Percentiles rank a stretch among this genome's conserved stretches.
Conservation (phyloP, 1,284 basidiomycete genomes). For the Cryptococcus sp. region DNA sequence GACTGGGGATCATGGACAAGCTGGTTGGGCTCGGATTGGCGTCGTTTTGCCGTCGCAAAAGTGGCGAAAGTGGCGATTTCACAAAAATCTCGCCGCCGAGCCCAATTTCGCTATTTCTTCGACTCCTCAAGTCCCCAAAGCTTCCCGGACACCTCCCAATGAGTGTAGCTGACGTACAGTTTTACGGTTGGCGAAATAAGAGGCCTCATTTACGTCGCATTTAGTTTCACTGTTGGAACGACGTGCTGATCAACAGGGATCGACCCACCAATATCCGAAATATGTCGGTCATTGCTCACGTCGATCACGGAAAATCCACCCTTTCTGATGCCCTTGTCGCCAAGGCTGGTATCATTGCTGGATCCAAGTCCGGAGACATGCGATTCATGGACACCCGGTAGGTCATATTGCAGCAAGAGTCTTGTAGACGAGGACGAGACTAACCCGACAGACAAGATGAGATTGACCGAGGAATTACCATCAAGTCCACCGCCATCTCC, state of each 20-base stretch:
- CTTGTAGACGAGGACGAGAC: not conserved
- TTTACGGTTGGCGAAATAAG: no score
- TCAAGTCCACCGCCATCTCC: constrained; percentile 99
- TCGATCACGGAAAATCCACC: constrained; percentile 99
- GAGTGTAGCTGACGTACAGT: no score
- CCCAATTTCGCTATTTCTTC: not conserved
- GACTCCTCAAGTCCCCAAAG: not conserved
- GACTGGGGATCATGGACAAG: no score
- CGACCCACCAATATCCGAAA: constrained; percentile 59
- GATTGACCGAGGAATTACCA: constrained; percentile 99
- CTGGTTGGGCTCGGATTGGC: no score
- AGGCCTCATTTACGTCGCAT: no score
- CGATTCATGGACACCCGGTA: constrained; percentile 89
- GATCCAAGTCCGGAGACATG: constrained; percentile 91
- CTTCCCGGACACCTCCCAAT: no score
- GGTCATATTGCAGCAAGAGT: constrained; percentile 7
- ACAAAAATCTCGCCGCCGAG: not conserved
- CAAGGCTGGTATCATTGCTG: constrained; percentile 99
- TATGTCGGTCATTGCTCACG: constrained; percentile 98
- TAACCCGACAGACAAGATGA: constrained; percentile 71
- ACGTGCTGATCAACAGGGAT: constrained; percentile 63
- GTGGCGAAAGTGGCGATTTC: not conserved
- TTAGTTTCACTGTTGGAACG: constrained; percentile 59
- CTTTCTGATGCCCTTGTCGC: constrained; percentile 98
- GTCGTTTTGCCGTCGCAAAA: no score